Evolutionary conservation across 2,329 filamentous ascomycete species (phyloP), one percentile per base, ranked within the genome.

Genomic region (Trichoderma sp.): DNA sequence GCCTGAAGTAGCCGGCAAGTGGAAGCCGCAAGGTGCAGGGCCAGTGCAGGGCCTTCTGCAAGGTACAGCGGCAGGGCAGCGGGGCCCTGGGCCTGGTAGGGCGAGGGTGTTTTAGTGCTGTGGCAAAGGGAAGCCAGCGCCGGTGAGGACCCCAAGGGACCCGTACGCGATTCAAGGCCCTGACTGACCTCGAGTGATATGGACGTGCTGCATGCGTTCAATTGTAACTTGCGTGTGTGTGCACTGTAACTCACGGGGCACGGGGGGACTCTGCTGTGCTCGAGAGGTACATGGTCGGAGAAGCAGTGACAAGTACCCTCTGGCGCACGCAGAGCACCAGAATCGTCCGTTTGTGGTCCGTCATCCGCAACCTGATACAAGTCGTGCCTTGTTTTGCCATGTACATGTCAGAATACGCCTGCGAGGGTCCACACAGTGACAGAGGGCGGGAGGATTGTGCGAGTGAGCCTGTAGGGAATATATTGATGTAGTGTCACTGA

Each of bases 1-100:
- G 50, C 26, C 58, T 64, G 26, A 72, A 72, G 67, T 72, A 72
- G 59, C 58, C 50, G 58, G 66, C 65, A 59, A 53, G 59, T 70
- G 47, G 57, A 64, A 70, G 70, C 70, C 70, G 70, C 68, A 23
- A 23, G 62, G 65, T 62, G 39, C 65, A 68, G 63, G 64, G 57
- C 67, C 2, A 26, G 59, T 34, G 32, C 32, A 39, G 39, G 39
- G 39, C 39, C 39, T n/a, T n/a, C 64, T 71, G 68, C 68, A 71
- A 71, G 68, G 68, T 66, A 71, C 68, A 61, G 47, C 8, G 12
- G 34, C 32, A 36, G 58, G 58, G 28, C 30, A n/a, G 68, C 28
- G 67, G 68, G 47, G 23, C 17, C 68, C 66, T 43, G 39, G 39
- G 39, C 39, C 57, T 68, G 65, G 65, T n/a, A 32, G 26, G 64